Conservation (phyloP, 441 rosid genomes). For the Gossypium schwendimanii region DNA sequence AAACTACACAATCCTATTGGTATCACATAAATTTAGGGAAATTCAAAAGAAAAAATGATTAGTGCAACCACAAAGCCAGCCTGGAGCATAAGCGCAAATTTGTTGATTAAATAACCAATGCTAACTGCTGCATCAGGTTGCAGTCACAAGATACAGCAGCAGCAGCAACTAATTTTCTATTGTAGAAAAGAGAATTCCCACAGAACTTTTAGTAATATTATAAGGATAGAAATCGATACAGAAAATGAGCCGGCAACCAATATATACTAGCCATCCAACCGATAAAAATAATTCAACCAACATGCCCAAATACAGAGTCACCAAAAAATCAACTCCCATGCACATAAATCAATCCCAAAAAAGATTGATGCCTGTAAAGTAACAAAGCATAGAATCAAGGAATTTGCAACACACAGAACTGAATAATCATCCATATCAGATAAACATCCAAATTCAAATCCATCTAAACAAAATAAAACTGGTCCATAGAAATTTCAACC, state of each 20-base stretch:
- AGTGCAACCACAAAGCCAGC: background rate
- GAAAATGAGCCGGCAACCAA: slow-evolving; percentile 5
- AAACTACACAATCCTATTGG: background rate
- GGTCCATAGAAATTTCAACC: slow-evolving; percentile 20
- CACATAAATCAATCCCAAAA: slow-evolving; percentile 15
- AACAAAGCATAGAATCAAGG: slow-evolving; percentile 3
- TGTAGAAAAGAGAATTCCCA: background rate
- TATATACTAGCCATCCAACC: background rate
- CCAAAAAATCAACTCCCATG: slow-evolving; percentile 13
- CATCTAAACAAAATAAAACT: slow-evolving; percentile 25
- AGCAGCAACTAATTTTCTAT: background rate
- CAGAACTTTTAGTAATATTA: background rate
- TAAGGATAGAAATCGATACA: background rate
- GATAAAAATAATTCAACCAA: slow-evolving; percentile 18
- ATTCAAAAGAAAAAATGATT: background rate
- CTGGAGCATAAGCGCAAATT: background rate
- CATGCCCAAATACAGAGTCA: slow-evolving; percentile 11
- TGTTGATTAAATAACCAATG: background rate
- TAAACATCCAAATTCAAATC: slow-evolving; percentile 28
- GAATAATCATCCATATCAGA: slow-evolving; percentile 23
- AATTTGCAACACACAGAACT: slow-evolving; percentile 15
- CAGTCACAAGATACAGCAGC: background rate
- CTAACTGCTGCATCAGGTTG: background rate
- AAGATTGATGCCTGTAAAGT: background rate
- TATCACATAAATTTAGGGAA: background rate